A percentile compares a stretch with the other conserved stretches of the same genome.
phyloP scores from a whole-genome alignment of 139 green algal genomes.

The Dunaliella primolecta region DNA sequence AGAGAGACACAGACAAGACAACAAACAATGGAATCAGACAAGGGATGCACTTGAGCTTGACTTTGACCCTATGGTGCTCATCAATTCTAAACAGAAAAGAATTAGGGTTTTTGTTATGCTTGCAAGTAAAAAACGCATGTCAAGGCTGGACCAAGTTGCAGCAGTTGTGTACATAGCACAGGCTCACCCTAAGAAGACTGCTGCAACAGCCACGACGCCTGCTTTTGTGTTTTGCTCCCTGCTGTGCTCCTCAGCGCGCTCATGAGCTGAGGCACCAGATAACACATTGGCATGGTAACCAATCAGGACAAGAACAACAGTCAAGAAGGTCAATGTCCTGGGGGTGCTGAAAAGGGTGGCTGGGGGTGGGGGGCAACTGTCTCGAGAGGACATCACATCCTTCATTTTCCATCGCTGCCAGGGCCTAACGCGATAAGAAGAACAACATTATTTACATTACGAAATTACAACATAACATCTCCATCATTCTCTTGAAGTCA shows the following conservation, averaged over 20 bases:
- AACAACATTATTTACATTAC: neutral
- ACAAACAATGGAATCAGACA: no score
- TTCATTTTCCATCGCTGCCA: no score
- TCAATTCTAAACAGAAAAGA: no score
- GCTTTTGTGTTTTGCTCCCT: neutral
- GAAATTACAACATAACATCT: neutral
- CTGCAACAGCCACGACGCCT: neutral
- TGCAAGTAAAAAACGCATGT: no score
- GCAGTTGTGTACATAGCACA: no score
- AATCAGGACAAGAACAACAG: conserved; percentile 31
- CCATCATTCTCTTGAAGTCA: neutral
- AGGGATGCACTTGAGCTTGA: no score
- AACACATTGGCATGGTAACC: neutral
- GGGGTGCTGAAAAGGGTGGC: conserved; percentile 22
- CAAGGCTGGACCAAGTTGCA: no score
- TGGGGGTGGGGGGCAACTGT: neutral
- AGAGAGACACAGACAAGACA: no score
- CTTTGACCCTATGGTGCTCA: no score
- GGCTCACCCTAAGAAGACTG: neutral
- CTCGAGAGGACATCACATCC: neutral
- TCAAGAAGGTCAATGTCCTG: conserved; percentile 58
- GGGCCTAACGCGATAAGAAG: no score
- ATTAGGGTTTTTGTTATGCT: no score
- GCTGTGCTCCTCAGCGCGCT: no score
- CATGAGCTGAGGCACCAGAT: neutral